These are phyloP conservation scores for Solanum ahanhuiri DNA, from an alignment of 257 asterid species.

Conservation along the genomic window DNA sequence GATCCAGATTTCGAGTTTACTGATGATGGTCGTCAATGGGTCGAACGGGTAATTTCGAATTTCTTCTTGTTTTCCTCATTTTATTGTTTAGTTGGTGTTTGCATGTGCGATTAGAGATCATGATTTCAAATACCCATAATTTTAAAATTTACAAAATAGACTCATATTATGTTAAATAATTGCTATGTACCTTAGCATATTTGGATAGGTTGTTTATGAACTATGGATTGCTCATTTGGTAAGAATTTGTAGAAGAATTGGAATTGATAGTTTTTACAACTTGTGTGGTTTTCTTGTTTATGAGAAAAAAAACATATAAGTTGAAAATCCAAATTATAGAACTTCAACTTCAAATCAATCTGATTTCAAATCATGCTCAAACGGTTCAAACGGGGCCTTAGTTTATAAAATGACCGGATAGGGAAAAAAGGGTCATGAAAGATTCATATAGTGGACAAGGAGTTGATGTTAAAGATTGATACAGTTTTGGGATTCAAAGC, in stretches of 20 bases:
- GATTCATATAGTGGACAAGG: not conserved
- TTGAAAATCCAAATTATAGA: too few relatives aligned
- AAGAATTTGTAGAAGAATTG: not conserved
- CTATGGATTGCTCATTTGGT: not conserved
- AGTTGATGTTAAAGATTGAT: not conserved
- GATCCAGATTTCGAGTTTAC: slow-evolving; percentile 75
- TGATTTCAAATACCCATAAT: too few relatives aligned
- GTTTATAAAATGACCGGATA: not conserved
- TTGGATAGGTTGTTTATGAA: too few relatives aligned
- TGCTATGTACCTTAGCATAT: not conserved
- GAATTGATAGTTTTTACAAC: not conserved
- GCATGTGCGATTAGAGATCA: not conserved
- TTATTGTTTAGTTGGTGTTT: not conserved
- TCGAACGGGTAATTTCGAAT: slow-evolving; percentile 39
- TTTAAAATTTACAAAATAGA: not conserved
- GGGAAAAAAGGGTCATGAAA: not conserved
- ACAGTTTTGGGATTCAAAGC: not conserved
- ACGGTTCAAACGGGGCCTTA: not conserved
- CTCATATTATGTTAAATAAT: not conserved
- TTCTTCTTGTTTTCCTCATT: not conserved
- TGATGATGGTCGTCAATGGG: slow-evolving; percentile 67
- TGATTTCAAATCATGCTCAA: not conserved
- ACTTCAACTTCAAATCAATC: not conserved
- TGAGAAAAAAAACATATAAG: not conserved
- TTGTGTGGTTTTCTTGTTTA: not conserved